Conservation (phyloP, 768 basidiomycete genomes). For the Collybia nuda region DNA sequence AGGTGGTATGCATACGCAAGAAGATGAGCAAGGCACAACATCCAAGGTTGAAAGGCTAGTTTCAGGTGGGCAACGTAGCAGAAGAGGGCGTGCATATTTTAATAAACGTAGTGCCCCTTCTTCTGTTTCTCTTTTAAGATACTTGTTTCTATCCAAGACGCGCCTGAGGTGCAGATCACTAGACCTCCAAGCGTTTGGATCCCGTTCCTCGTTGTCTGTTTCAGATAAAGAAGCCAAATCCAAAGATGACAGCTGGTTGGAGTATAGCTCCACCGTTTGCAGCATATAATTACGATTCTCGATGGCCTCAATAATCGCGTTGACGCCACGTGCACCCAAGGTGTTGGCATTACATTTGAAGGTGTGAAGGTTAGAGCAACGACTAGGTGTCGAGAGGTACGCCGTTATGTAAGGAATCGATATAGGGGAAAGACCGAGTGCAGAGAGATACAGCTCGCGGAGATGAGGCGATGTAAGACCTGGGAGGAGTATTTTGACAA, state of each 20-base stretch:
- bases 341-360: slow-evolving; percentile 58
- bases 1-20: background rate
- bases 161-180: slow-evolving; percentile 28
- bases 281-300: slow-evolving; percentile 46
- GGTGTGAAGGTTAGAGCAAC: slow-evolving; percentile 42
- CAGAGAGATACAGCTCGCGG: slow-evolving; percentile 55
- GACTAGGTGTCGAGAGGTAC: slow-evolving; percentile 47
- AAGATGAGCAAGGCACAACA: background rate
- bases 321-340: slow-evolving; percentile 45
- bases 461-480: slow-evolving; percentile 46
- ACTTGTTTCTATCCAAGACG: slow-evolving; percentile 43
- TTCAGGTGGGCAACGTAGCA: slow-evolving; percentile 34
- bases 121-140: slow-evolving; percentile 35
- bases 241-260: slow-evolving; percentile 36
- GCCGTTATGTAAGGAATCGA: slow-evolving; percentile 41
- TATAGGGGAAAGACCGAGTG: slow-evolving; percentile 41
- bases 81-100: slow-evolving; percentile 45
- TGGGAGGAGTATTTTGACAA: slow-evolving; percentile 50
- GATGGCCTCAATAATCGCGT: slow-evolving; percentile 44
- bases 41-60: background rate
- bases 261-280: slow-evolving; percentile 46
- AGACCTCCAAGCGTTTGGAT: slow-evolving; percentile 32
- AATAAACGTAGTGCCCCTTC: slow-evolving; percentile 51
- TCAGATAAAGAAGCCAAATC: slow-evolving; percentile 5
- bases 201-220: slow-evolving; percentile 12